phyloP scores from a whole-genome alignment of 108 stramenopile genomes.

The Hondaea fermentalgiana region DNA sequence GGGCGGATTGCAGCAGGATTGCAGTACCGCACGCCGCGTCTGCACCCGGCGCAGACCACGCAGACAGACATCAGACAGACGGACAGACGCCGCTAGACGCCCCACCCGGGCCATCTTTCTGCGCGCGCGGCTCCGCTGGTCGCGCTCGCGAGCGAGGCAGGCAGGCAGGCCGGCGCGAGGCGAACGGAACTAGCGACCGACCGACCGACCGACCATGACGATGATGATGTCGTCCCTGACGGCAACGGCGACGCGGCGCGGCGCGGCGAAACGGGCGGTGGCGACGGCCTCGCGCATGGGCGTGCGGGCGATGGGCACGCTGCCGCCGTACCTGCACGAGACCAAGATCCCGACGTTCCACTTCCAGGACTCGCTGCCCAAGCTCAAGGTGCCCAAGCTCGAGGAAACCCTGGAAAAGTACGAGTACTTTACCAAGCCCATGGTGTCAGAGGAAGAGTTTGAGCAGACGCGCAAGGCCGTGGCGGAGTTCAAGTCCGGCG shows the following conservation, averaged over 20 bases:
- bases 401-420: constrained; percentile 37
- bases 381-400: constrained; percentile 37
- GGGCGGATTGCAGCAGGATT: no score
- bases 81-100: no score
- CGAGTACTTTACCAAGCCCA: constrained; percentile 19
- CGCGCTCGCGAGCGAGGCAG: no score
- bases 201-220: not conserved
- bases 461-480: constrained; percentile 18
- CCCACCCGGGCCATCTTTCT: no score
- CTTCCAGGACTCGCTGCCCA: constrained; percentile 36
- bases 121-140: no score
- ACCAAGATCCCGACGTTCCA: constrained; percentile 31
- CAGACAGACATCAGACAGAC: no score
- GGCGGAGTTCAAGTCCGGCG: not conserved
- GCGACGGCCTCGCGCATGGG: not conserved
- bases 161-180: no score
- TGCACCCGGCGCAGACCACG: no score
- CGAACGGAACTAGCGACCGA: no score
- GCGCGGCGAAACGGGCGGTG: not conserved
- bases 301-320: not conserved
- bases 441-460: constrained; percentile 22
- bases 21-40: no score
- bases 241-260: not conserved
- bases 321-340: constrained; percentile 25
- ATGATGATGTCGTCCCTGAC: not conserved